These are phyloP conservation scores for Penicillium macrosclerotiorum DNA, from an alignment of 495 filamentous ascomycete genomes.

Conservation along the genomic window DNA sequence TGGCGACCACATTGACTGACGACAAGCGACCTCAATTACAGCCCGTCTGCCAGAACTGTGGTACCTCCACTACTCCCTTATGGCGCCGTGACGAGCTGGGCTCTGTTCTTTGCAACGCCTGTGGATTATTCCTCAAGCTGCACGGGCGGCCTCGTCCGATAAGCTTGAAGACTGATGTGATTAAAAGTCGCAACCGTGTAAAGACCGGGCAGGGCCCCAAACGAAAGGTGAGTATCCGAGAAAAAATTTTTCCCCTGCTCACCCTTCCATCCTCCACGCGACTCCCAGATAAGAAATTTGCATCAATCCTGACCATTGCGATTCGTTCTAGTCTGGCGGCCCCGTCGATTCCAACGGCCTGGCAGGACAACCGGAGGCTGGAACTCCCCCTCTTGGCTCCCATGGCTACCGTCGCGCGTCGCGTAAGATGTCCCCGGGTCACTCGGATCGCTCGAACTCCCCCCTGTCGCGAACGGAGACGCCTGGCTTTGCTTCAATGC, in stretches of 20 bases:
- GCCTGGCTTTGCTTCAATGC: conserved; percentile 62
- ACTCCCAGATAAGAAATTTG: conserved; percentile 33
- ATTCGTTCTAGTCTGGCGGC: conserved; percentile 40
- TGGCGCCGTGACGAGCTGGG: conserved; percentile 97
- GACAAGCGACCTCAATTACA: conserved; percentile 61
- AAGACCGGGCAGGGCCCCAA: conserved; percentile 86
- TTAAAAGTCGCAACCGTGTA: conserved; percentile 97
- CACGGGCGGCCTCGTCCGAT: conserved; percentile 91
- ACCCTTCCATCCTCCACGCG: background rate
- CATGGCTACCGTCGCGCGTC: conserved; percentile 63
- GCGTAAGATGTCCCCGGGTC: conserved; percentile 68
- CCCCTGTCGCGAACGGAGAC: conserved; percentile 86
- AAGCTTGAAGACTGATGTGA: conserved; percentile 97
- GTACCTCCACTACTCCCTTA: conserved; percentile 89
- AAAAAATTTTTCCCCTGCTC: conserved; percentile 30
- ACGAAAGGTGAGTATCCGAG: conserved; percentile 69
- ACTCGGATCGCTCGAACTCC: conserved; percentile 77
- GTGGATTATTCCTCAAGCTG: conserved; percentile 94
- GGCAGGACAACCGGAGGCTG: conserved; percentile 55
- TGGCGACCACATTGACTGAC: conserved; percentile 59
- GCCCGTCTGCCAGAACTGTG: conserved; percentile 97
- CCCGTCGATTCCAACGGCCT: conserved; percentile 58
- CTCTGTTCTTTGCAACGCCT: conserved; percentile 98
- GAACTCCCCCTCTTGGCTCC: conserved; percentile 49
- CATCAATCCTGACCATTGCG: conserved; percentile 25